Conservation (phyloP, 2,329 filamentous ascomycete genomes). For the Pestalotiopsis sp. region DNA sequence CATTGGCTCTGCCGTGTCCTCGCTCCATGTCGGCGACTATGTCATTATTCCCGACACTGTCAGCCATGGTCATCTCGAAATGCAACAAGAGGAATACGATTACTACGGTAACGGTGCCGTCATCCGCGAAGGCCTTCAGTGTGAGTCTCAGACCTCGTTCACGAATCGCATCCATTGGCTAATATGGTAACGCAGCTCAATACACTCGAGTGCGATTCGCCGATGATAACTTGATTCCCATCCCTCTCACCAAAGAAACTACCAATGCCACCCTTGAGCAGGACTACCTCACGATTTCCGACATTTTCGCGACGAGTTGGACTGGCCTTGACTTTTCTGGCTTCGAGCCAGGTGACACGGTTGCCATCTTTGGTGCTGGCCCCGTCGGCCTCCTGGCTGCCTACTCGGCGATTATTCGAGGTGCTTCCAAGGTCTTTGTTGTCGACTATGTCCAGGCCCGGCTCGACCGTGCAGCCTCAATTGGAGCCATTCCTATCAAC, state of each 20-base stretch:
- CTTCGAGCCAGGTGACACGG: conserved; percentile 36
- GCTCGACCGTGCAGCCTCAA: conserved; percentile 40
- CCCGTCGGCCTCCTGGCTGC: conserved; percentile 41
- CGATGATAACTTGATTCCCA: background rate
- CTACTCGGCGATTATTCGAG: conserved; percentile 52
- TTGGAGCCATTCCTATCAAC: background rate
- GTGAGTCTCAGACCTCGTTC: background rate
- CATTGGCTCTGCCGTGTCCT: conserved; percentile 67
- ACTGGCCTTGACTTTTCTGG: conserved; percentile 35
- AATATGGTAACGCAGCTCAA: background rate
- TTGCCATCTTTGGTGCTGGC: conserved; percentile 28
- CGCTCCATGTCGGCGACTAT: conserved; percentile 72
- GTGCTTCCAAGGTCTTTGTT: conserved; percentile 63
- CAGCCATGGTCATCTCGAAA: conserved; percentile 33
- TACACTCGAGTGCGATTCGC: background rate
- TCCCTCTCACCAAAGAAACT: background rate
- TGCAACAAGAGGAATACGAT: conserved; percentile 18
- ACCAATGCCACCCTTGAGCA: background rate
- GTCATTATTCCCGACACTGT: conserved; percentile 69
- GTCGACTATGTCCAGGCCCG: conserved; percentile 66
- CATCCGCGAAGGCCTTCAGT: background rate
- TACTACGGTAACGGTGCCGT: background rate
- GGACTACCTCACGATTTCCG: conserved; percentile 31
- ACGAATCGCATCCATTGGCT: background rate
- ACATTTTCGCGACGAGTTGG: conserved; percentile 44